Evolutionary conservation across 2,329 filamentous ascomycete genomes (phyloP).

Genomic region (Basipetospora chlamydospora): DNA sequence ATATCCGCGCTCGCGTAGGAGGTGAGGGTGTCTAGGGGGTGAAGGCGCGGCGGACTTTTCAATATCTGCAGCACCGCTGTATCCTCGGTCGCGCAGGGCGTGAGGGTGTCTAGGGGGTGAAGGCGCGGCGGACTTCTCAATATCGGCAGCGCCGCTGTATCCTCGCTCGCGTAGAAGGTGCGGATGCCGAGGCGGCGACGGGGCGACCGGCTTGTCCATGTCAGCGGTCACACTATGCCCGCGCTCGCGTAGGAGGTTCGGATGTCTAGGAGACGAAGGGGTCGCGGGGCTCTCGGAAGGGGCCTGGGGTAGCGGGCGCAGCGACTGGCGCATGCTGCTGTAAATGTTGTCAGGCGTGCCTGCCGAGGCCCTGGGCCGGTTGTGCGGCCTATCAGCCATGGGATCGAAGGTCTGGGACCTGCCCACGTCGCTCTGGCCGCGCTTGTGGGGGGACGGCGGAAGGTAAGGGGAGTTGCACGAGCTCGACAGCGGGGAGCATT

Average conservation of each 20-base stretch:
- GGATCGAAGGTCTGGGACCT: constrained; percentile 33
- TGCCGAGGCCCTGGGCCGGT: constrained; percentile 15
- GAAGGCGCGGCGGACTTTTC: constrained; percentile 19
- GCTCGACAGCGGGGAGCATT: constrained; percentile 59
- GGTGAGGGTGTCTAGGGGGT: background rate
- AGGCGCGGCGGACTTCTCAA: constrained; percentile 10
- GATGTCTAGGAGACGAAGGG: constrained; percentile 11
- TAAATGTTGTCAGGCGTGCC: constrained; percentile 49
- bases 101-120: constrained; percentile 11
- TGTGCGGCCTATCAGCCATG: constrained; percentile 24
- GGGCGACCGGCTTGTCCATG: constrained; percentile 26
- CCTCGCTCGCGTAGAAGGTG: background rate
- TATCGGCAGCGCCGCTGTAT: constrained; percentile 28
- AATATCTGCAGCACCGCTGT: constrained; percentile 53
- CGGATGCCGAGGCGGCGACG: constrained; percentile 18
- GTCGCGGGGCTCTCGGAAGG: constrained; percentile 25
- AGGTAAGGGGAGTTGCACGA: constrained; percentile 26
- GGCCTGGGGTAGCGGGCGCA: constrained; percentile 58
- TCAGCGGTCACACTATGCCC: constrained; percentile 47
- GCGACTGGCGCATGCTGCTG: constrained; percentile 57
- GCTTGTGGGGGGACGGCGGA: constrained; percentile 41
- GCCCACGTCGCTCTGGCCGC: constrained; percentile 61
- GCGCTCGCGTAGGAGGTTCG: constrained; percentile 29
- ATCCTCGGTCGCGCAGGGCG: constrained; percentile 37
- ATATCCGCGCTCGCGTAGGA: constrained; percentile 41